Base-by-base conservation (phyloP, 108 stramenopile genomes). In the Stephanodiscus minutulus region DNA sequence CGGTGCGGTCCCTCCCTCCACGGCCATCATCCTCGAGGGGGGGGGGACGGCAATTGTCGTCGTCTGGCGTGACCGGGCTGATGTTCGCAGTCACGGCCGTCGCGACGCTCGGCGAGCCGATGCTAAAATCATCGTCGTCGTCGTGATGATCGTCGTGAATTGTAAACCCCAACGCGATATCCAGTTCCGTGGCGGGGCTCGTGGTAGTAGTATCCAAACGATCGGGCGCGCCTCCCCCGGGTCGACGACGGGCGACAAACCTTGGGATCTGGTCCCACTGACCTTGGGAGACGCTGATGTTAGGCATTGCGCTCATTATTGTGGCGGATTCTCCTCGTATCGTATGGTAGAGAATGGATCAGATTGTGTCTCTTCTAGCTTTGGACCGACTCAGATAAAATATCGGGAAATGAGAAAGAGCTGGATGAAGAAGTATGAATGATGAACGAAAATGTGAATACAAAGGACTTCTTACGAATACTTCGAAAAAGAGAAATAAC, bases 11-110 rank as follows among this genome's bases (percentile, higher is more conserved):
- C 39, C 7, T 24, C 17, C 13, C 6, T 7, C 20, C 22, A 46
- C 5, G 43, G 12, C 22, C 28, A 7, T 20, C 28, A 7, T 33
- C n/a, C n/a, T 50, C 3, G 64, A 48, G 29, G 28, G 15, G 12
- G 29, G 33, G 28, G n/a, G n/a, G n/a, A n/a, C n/a, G n/a, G n/a
- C n/a, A n/a, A n/a, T n/a, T n/a, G 11, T 24, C 28, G 6, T 39
- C 13, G 29, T 55, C 24, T 2, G 66, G 52, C 20, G 39, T 49
- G 20, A 21, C 43, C 21, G 2, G 18, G 18, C 63, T 47, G 11
- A 56, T 27, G 43, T 68, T 55, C 43, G 55, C 68, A 54, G 68
- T 68, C 18, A 57, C 44, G 11, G 68, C 68, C 68, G 68, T 68
- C 17, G 58, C 52, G 1, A 58, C 68, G 39, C 57, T 56, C 15